These are phyloP conservation scores for Scedosporium minutisporum DNA, from an alignment of 2,329 filamentous ascomycete species.

Conservation along the genomic window DNA sequence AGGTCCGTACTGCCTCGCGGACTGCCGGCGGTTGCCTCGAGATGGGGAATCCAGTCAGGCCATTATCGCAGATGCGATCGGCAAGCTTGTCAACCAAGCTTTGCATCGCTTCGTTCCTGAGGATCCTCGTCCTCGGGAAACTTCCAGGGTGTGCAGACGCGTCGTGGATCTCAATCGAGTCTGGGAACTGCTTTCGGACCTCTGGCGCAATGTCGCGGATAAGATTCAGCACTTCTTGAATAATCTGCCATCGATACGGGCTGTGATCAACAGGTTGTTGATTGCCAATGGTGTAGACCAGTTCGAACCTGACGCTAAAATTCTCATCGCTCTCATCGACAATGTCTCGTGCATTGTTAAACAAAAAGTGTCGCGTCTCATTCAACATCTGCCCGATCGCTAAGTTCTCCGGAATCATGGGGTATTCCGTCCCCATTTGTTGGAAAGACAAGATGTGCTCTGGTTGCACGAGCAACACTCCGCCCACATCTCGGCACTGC, in stretches of 20 bases:
- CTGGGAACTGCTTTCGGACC: conserved; percentile 21
- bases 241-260: conserved; percentile 45
- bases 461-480: conserved; percentile 51
- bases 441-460: conserved; percentile 56
- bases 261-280: conserved; percentile 40
- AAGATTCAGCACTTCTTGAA: conserved; percentile 41
- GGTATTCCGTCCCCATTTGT: conserved; percentile 47
- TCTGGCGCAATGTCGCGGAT: conserved; percentile 21
- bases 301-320: conserved; percentile 49
- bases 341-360: conserved; percentile 39
- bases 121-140: conserved; percentile 40
- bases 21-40: conserved; percentile 20
- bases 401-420: conserved; percentile 18
- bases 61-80: conserved; percentile 31
- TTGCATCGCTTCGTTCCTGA: conserved; percentile 23
- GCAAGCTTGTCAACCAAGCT: conserved; percentile 20
- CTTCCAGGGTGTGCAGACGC: conserved; percentile 15
- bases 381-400: conserved; percentile 25
- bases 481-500: conserved; percentile 38
- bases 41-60: conserved; percentile 32
- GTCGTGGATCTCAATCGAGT: conserved; percentile 31
- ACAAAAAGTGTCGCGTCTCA: conserved; percentile 33
- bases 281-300: conserved; percentile 52
- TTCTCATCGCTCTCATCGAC: conserved; percentile 59
- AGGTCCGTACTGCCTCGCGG: conserved; percentile 25